Evolutionary conservation across 352 stramenopile genomes (phyloP), one percentile per base, ranked within the genome.

Genomic region (Globisporangium yorkense): DNA sequence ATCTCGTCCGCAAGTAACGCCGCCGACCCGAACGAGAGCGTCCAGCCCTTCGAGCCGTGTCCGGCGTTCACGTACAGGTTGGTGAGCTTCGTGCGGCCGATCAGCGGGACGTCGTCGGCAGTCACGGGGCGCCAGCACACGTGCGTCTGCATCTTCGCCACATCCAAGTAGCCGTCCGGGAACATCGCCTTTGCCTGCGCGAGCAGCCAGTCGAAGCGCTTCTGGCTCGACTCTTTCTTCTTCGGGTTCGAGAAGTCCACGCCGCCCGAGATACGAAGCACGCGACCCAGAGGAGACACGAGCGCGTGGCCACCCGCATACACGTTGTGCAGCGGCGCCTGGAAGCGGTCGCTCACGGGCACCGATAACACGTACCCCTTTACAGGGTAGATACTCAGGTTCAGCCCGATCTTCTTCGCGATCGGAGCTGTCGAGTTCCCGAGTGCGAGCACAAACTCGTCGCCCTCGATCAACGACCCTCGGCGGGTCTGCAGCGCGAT

Each of bases 321-420:
- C 56, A 94, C 77, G 53, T 94, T 94, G 74, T 91, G 78, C 12
- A 83, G 62, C 4, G 84, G 83, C 21, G 81, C 68, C 55, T 72
- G 75, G 57, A 86, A 91, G 2, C 70, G 65, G 21, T 79, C 66
- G 50, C 75, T 80, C 55, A 89, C 81, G 13, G 83, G 83, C 47
- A 92, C 80, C 33, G 80, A 92, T n/a, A 94, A 71, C 54, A 94
- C 78, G 62, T 94, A 94, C 13, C 85, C 83, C 51, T 92, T 93
- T 33, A 94, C 78, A 1, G 85, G 81, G 61, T 94, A 93, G 44
- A 93, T 92, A 40, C 75, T 84, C 39, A 94, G 59, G 35, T 88
- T 89, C 21, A 94, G 37, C 3, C 85, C 83, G 27, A 83, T 83
- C 56, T 76, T 75, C 52, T 76, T 75, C 1, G 83, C 83, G 37